Percentiles rank a stretch among this genome's conserved stretches.
Conservation (phyloP, 306 rosid species). For the Dryas drummondii region DNA sequence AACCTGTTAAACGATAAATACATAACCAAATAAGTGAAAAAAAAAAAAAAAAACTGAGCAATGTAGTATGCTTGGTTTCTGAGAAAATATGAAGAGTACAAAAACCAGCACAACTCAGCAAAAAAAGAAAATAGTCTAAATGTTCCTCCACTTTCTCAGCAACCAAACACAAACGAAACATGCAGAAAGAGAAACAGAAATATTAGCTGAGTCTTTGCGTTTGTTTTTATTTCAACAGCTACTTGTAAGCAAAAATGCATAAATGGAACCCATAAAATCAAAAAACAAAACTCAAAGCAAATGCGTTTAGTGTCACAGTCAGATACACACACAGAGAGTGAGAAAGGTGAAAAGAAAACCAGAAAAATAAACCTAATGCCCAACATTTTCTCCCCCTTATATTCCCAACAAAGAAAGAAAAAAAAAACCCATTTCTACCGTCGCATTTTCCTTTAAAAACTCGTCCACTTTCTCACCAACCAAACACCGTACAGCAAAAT, state of each 20-base stretch:
- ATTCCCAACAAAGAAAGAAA: not conserved
- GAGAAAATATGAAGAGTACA: not conserved
- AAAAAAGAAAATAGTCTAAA: not conserved
- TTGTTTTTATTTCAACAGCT: not conserved
- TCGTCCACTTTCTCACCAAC: constrained; percentile 12
- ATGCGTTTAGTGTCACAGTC: not conserved
- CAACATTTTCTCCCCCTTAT: not conserved
- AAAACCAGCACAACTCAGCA: constrained; percentile 14
- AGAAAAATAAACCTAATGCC: constrained; percentile 2
- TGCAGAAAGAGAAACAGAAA: not conserved
- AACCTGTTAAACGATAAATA: not conserved
- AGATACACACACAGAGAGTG: not conserved
- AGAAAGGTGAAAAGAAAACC: not conserved
- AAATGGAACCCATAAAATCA: not conserved
- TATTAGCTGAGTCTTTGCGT: constrained; percentile 1
- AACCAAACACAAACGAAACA: constrained; percentile 6
- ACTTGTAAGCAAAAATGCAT: not conserved
- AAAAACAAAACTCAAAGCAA: not conserved
- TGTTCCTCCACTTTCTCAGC: constrained; percentile 10
- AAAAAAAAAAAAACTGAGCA: not conserved
- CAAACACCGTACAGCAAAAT: constrained; percentile 13
- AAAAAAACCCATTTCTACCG: constrained; percentile 6
- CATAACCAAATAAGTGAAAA: not conserved
- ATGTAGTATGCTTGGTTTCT: constrained; percentile 3
- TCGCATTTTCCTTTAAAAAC: not conserved